Conservation (phyloP, 345 rosid genomes). For the Mercurialis annua region DNA sequence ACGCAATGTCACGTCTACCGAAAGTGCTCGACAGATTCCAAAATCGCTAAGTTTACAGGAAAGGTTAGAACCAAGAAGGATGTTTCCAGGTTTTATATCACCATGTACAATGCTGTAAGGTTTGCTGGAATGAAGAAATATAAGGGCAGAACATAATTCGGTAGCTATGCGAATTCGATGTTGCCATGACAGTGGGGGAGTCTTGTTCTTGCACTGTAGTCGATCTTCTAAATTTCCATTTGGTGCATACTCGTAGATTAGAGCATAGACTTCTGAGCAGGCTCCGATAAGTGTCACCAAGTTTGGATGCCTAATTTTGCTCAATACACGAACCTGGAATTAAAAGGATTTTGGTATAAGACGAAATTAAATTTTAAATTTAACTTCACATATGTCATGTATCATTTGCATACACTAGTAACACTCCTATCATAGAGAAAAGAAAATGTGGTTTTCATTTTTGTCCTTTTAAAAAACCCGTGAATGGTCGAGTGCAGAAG, state of each 20-base stretch:
- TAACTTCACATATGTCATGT: too few relatives aligned
- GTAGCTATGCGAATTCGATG: constrained; percentile 69
- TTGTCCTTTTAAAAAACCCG: too few relatives aligned
- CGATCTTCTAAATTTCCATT: constrained; percentile 95
- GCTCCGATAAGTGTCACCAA: constrained; percentile 75
- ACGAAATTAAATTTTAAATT: too few relatives aligned
- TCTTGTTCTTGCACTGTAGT: constrained; percentile 63
- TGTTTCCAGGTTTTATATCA: constrained; percentile 71
- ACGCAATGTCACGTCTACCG: constrained; percentile 29
- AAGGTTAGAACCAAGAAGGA: constrained; percentile 70
- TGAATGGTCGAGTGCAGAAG: too few relatives aligned
- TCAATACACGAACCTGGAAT: constrained; percentile 68
- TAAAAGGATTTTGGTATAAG: constrained; percentile 9
- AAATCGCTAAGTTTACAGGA: constrained; percentile 78
- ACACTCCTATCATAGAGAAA: too few relatives aligned
- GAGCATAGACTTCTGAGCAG: constrained; percentile 76
- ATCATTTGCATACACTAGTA: too few relatives aligned
- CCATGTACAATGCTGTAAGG: constrained; percentile 81
- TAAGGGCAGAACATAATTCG: constrained; percentile 70
- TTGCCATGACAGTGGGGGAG: constrained; percentile 84
- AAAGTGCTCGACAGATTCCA: constrained; percentile 56
- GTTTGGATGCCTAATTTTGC: constrained; percentile 86
- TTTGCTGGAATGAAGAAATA: constrained; percentile 78
- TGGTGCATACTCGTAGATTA: constrained; percentile 70
- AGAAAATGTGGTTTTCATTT: too few relatives aligned